Conservation (phyloP, 2,329 filamentous ascomycete species). For the Chalaropsis thielavioides region DNA sequence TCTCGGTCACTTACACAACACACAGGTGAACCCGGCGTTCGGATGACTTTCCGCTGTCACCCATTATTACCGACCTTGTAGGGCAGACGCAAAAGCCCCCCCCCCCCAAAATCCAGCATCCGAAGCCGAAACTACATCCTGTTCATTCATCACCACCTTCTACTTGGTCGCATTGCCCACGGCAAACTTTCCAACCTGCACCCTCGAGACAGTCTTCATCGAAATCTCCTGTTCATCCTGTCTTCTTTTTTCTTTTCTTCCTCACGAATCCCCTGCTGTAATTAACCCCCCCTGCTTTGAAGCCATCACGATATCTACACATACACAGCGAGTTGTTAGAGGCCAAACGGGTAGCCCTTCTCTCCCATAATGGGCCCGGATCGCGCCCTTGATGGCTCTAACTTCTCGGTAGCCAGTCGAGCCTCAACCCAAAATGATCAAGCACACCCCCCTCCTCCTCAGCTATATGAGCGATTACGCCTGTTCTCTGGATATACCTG, state of each 20-base stretch:
- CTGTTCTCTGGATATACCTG: constrained; percentile 63
- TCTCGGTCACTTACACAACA: not conserved
- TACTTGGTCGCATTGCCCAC: not conserved
- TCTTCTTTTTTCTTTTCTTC: not conserved
- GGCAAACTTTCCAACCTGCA: not conserved
- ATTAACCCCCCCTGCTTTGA: not conserved
- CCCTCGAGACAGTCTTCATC: not conserved
- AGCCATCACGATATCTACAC: not conserved
- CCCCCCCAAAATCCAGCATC: not conserved
- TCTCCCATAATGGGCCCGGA: constrained; percentile 13
- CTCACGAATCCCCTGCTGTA: not conserved
- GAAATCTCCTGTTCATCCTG: not conserved
- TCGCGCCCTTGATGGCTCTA: constrained; percentile 16
- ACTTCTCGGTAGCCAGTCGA: constrained; percentile 6
- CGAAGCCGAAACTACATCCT: not conserved
- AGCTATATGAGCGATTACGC: constrained; percentile 57
- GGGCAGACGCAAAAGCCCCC: not conserved
- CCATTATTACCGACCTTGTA: not conserved
- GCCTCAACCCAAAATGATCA: constrained; percentile 6
- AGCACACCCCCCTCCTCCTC: constrained; percentile 37
- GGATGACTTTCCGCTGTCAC: constrained; percentile 2
- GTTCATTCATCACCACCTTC: not conserved
- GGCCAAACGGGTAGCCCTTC: not conserved
- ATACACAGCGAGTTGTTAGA: not conserved
- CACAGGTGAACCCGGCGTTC: not conserved